Base-by-base conservation (phyloP, 495 filamentous ascomycete species). In the Penicillium salamii region DNA sequence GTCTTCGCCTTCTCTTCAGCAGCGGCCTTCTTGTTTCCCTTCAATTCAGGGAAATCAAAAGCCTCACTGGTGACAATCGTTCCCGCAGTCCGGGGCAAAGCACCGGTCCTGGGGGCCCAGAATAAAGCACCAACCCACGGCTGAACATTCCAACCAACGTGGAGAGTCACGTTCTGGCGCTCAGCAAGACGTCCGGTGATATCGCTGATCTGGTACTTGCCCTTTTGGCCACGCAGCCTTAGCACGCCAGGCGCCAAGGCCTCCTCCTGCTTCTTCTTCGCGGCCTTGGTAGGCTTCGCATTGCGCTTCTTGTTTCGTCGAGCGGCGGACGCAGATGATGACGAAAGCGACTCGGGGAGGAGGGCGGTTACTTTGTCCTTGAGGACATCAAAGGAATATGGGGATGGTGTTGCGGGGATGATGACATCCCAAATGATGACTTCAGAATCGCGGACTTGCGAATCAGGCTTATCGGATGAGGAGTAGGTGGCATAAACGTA, bases 381-480 rank as follows among this genome's bases (percentile, higher is more conserved):
- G 24, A 77, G 57, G 1, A 55, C 57, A 6, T 67, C 55, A 68
- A 77, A 65, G 56, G 75, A 71, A 70, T 84, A 71, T 41, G 79
- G 74, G 7, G 79, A 79, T 32, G 66, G 76, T n/a, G 82, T 74
- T 54, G 83, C 80, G 14, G 85, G 83, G 76, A 98, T 89, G 70
- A 98, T 96, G 24, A 74, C 76, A 69, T 98, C 93, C 93, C 93
- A 98, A 72, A 98, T 89, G 29, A 98, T 81, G 57, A 89, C 88
- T 69, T 90, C 82, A 56, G 80, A 77, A 44, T 62, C 57, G 13
- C 70, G 77, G 43, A 67, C 49, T 32, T 48, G 55, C 36, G 61
- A 53, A 46, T 56, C 33, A 50, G 49, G 47, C 32, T 61, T 51
- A 50, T 66, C 64, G 48, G 67, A 58, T 18, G 82, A 78, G 42